These are phyloP conservation scores for Phytophthora agathidicida DNA, from an alignment of 352 stramenopile genomes.

Conservation along the genomic window DNA sequence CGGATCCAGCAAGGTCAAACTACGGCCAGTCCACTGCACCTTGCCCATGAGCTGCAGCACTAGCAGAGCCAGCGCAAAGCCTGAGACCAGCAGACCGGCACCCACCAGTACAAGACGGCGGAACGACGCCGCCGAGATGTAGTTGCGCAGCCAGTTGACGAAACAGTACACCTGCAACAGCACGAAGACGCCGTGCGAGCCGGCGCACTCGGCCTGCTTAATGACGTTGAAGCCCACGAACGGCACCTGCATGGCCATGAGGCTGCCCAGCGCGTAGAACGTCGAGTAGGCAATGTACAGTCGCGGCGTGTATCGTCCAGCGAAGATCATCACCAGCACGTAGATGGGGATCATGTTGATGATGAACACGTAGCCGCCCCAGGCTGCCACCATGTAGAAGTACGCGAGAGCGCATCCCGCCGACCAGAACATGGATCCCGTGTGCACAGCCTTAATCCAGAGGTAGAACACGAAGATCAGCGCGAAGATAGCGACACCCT, in stretches of 20 bases:
- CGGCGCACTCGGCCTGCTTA: slow-evolving; percentile 84
- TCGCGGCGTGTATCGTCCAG: slow-evolving; percentile 92
- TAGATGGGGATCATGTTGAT: slow-evolving; percentile 99
- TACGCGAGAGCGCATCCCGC: slow-evolving; percentile 92
- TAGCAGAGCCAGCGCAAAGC: slow-evolving; percentile 61
- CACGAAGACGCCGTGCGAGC: slow-evolving; percentile 94
- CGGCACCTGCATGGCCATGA: slow-evolving; percentile 97
- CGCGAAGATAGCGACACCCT: slow-evolving; percentile 97
- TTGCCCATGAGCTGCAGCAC: slow-evolving; percentile 85
- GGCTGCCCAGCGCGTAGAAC: slow-evolving; percentile 97
- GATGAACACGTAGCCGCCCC: slow-evolving; percentile 99
- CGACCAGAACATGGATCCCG: slow-evolving; percentile 88
- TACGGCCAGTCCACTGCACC: slow-evolving; percentile 91
- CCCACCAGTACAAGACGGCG: slow-evolving; percentile 73
- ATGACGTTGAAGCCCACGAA: slow-evolving; percentile 98
- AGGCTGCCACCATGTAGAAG: slow-evolving; percentile 97
- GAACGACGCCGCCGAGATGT: slow-evolving; percentile 79
- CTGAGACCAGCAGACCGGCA: slow-evolving; percentile 59
- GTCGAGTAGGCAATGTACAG: slow-evolving; percentile 97
- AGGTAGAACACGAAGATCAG: slow-evolving; percentile 98
- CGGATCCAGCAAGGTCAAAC: slow-evolving; percentile 90
- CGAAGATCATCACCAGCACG: slow-evolving; percentile 93
- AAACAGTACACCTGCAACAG: slow-evolving; percentile 88
- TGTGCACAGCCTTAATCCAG: slow-evolving; percentile 95
- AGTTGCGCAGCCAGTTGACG: slow-evolving; percentile 76